Evolutionary conservation across 1,139 yeast species (phyloP).

Genomic region (Geotrichum aggregatum): DNA sequence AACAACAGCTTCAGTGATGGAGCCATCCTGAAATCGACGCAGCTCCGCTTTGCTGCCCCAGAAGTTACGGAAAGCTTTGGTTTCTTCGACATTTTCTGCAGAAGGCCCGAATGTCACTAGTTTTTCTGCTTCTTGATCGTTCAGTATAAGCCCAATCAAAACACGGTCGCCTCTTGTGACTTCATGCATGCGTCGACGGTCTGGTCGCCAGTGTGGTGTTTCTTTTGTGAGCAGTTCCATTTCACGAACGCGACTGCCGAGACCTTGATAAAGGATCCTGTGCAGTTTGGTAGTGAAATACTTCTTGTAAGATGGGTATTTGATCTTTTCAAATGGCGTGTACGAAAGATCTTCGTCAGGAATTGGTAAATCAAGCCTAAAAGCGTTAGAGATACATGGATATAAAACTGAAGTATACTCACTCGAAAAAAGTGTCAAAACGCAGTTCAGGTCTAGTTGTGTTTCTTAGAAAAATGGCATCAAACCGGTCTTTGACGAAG

Average conservation of each 20-base stretch:
- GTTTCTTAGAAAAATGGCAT: constrained; percentile 69
- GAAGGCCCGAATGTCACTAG: constrained; percentile 81
- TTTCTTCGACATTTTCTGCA: constrained; percentile 48
- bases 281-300: constrained; percentile 59
- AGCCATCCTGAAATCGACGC: constrained; percentile 82
- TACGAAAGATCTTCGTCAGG: constrained; percentile 41
- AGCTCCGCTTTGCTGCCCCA: constrained; percentile 89
- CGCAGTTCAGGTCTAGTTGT: constrained; percentile 53
- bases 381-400: background rate
- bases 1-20: constrained; percentile 81
- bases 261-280: constrained; percentile 56
- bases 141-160: constrained; percentile 60
- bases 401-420: background rate
- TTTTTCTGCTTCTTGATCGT: constrained; percentile 72
- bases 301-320: constrained; percentile 66
- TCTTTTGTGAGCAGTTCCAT: constrained; percentile 23
- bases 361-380: constrained; percentile 24
- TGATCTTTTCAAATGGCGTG: constrained; percentile 69
- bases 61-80: constrained; percentile 61
- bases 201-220: constrained; percentile 42
- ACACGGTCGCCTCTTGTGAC: constrained; percentile 34
- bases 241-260: constrained; percentile 55
- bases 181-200: constrained; percentile 49
- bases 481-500: constrained; percentile 78
- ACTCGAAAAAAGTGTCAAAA: constrained; percentile 55